These are phyloP conservation scores for Saccharomycopsis phalli DNA, from an alignment of 1,139 yeast species.

Conservation along the genomic window DNA sequence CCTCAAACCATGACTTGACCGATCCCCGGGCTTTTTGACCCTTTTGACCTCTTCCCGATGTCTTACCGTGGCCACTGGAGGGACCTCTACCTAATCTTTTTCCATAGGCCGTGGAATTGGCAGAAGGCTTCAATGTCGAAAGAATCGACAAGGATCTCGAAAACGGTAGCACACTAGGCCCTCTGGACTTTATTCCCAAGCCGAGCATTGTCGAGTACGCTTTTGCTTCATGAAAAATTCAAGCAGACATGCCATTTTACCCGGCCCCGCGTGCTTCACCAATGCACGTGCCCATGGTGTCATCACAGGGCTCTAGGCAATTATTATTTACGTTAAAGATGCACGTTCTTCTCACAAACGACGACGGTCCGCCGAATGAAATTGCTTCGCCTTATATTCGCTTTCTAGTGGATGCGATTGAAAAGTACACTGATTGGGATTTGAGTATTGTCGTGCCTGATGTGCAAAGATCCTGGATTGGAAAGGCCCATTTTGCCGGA, in stretches of 20 bases:
- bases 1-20: constrained; percentile 92
- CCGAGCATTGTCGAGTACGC: not conserved
- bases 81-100: constrained; percentile 96
- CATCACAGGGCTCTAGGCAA: too few relatives aligned
- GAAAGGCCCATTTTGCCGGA: constrained; percentile 94
- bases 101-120: constrained; percentile 32
- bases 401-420: constrained; percentile 66
- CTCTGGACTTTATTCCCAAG: not conserved
- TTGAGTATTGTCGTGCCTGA: constrained; percentile 78
- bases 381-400: constrained; percentile 79
- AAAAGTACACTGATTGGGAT: constrained; percentile 66
- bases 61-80: constrained; percentile 85
- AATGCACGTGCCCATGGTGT: not conserved
- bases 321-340: too few relatives aligned
- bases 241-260: not conserved
- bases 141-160: constrained; percentile 22
- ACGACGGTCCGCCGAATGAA: constrained; percentile 89
- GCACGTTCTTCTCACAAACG: constrained; percentile 55
- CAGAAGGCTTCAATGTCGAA: constrained; percentile 30
- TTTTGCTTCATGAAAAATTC: too few relatives aligned
- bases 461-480: constrained; percentile 87
- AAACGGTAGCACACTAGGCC: not conserved
- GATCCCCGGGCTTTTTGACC: constrained; percentile 97
- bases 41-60: constrained; percentile 96
- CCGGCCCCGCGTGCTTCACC: not conserved